Conservation (phyloP, 768 basidiomycete genomes). For the Suillus subalutaceus region DNA sequence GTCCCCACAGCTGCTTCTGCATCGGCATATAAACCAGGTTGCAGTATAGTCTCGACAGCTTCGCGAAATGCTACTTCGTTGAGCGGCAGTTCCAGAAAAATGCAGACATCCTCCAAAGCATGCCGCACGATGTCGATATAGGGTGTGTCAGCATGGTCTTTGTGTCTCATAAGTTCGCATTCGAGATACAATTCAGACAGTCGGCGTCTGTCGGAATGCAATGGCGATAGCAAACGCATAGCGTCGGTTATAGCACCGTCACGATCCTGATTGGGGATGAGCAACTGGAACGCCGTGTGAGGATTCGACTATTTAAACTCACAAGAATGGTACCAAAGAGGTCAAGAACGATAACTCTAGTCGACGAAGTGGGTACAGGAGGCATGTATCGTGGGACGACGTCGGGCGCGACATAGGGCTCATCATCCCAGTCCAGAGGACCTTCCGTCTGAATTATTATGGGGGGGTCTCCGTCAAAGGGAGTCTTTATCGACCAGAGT, state of each 20-base stretch:
- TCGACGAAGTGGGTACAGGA: not conserved
- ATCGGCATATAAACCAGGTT: not conserved
- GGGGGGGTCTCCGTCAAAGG: constrained; percentile 7
- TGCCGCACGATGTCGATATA: not conserved
- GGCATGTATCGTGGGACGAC: not conserved
- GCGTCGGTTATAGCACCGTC: not conserved
- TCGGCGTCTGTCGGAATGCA: not conserved
- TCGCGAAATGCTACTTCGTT: not conserved
- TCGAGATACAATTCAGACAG: not conserved
- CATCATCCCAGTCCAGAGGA: not conserved
- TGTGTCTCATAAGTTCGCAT: not conserved
- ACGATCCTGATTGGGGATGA: not conserved
- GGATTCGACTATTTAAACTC: no score
- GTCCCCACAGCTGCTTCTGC: not conserved
- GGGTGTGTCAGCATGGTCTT: not conserved
- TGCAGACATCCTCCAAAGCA: constrained; percentile 1
- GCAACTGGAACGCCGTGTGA: not conserved
- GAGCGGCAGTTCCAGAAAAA: not conserved
- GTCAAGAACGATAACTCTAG: constrained; percentile 7
- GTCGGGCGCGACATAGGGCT: not conserved
- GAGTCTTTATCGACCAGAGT: constrained; percentile 2
- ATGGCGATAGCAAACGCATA: not conserved
- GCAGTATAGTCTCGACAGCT: constrained; percentile 1
- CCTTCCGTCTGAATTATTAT: no score
- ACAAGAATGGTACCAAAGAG: not conserved